A percentile compares a stretch with the other conserved stretches of the same genome.
Conservation (phyloP, 2,329 filamentous ascomycete species). For the Aspergillus alliaceus region DNA sequence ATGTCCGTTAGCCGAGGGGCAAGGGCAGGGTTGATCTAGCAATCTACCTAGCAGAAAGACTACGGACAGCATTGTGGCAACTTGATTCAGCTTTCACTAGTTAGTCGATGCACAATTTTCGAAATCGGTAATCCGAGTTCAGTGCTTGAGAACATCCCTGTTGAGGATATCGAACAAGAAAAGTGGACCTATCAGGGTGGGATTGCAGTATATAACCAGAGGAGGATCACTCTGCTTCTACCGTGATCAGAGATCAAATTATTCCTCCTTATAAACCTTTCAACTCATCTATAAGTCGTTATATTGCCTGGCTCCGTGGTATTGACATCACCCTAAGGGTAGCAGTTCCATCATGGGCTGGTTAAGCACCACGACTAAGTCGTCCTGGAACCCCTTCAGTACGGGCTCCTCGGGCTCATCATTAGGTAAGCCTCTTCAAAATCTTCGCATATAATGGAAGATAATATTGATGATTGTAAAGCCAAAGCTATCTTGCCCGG, state of each 20-base stretch:
- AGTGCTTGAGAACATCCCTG: background rate
- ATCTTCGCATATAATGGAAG: background rate
- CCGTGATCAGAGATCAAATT: no score
- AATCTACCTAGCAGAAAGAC: background rate
- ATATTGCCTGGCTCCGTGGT: background rate
- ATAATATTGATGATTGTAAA: background rate
- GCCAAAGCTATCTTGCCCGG: background rate
- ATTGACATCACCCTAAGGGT: background rate
- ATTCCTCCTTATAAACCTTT: no score
- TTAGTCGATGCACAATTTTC: background rate
- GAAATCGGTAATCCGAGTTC: background rate
- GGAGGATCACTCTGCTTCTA: no score
- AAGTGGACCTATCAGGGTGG: background rate
- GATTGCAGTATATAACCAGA: background rate
- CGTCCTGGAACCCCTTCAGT: background rate
- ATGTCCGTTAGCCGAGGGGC: background rate
- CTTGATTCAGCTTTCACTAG: background rate
- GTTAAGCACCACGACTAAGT: background rate
- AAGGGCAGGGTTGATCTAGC: background rate
- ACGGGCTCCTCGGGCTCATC: background rate
- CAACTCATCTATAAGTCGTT: no score
- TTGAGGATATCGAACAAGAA: background rate
- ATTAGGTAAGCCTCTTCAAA: background rate
- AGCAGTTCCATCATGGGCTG: background rate
- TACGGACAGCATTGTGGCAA: background rate